Percentiles rank a stretch among this genome's conserved stretches.
Conservation (phyloP, 179 eudicot species). For the Heliamphora pulchella region DNA sequence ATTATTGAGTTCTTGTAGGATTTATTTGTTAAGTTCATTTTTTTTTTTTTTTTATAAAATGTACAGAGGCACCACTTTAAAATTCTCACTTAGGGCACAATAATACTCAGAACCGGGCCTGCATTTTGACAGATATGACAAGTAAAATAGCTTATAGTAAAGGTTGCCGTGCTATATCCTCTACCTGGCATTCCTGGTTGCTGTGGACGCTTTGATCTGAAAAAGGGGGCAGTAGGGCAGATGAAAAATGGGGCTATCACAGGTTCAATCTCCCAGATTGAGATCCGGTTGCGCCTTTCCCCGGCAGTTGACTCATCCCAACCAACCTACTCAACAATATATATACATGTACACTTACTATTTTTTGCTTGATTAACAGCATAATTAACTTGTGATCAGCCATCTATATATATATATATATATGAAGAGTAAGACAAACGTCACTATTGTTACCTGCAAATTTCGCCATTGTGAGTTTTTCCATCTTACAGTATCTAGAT, state of each 20-base stretch:
- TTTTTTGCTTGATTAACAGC: no score
- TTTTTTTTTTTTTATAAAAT: no score
- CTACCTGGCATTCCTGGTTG: conserved; percentile 90
- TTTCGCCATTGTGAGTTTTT: conserved; percentile 96
- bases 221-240: conserved; percentile 79
- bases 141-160: background rate
- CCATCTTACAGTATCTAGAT: conserved; percentile 84
- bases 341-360: no score
- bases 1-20: no score
- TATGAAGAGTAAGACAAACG: background rate
- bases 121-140: no score
- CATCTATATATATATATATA: no score
- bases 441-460: conserved; percentile 59
- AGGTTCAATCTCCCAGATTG: conserved; percentile 97
- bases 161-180: background rate
- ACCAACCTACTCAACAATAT: conserved; percentile 51
- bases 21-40: no score
- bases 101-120: no score
- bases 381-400: background rate
- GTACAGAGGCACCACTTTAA: no score
- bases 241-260: conserved; percentile 95
- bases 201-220: conserved; percentile 81
- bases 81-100: no score
- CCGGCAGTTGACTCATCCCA: conserved; percentile 98
- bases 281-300: conserved; percentile 84